Conservation (phyloP, 345 rosid species). For the Ceriops zippeliana region DNA sequence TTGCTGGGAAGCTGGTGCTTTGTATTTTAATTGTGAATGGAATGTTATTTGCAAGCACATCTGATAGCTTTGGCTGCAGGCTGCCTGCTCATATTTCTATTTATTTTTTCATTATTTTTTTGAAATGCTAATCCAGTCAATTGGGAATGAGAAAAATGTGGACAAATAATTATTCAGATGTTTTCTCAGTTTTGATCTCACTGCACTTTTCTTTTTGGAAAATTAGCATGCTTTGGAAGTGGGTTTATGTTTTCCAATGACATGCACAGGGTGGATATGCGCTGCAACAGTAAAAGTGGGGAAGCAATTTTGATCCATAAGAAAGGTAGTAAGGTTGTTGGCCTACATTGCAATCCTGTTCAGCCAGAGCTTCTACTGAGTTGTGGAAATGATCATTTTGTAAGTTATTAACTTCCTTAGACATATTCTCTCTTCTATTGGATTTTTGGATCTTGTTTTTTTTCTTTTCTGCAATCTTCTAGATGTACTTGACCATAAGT, state of each 20-base stretch:
- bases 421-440: neutral
- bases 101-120: too few relatives aligned
- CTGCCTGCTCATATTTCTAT: too few relatives aligned
- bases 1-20: too few relatives aligned
- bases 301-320: constrained; percentile 76
- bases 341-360: constrained; percentile 91
- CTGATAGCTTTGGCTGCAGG: too few relatives aligned
- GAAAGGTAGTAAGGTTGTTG: constrained; percentile 88
- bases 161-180: too few relatives aligned
- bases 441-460: neutral
- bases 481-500: too few relatives aligned
- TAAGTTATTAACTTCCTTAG: constrained; percentile 35
- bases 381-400: constrained; percentile 96
- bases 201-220: neutral
- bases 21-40: too few relatives aligned
- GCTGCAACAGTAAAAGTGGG: constrained; percentile 52
- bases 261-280: constrained; percentile 66
- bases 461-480: neutral
- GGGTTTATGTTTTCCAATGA: neutral
- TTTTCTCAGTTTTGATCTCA: neutral
- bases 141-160: too few relatives aligned
- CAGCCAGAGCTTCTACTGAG: constrained; percentile 87
- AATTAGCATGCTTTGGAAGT: neutral
- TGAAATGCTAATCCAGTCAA: too few relatives aligned
- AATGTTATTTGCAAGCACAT: too few relatives aligned